Percentiles rank a stretch among this genome's conserved stretches.
Conservation (phyloP, 163 green algal species). For the Chlorella variabilis region DNA sequence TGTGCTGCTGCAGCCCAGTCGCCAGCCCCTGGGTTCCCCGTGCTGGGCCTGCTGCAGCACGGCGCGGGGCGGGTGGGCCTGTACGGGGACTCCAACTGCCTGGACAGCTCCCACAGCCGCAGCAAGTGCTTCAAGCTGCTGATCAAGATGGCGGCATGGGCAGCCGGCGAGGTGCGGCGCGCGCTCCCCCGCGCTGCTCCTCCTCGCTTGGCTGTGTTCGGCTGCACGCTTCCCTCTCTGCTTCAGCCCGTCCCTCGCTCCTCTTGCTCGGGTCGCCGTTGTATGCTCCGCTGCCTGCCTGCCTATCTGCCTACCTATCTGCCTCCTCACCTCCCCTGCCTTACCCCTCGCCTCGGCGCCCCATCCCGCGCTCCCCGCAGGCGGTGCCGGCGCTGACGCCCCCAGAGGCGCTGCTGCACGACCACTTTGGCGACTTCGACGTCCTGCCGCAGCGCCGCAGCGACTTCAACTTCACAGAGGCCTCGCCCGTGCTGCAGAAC, state of each 20-base stretch:
- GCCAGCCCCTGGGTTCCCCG: background rate
- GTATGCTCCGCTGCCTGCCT: background rate
- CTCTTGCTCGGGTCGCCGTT: too few relatives aligned
- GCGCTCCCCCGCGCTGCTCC: background rate
- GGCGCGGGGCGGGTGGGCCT: slow-evolving; percentile 64
- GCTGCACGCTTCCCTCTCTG: too few relatives aligned
- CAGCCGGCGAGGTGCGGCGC: slow-evolving; percentile 2
- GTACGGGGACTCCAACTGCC: slow-evolving; percentile 84
- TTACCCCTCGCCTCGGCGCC: too few relatives aligned
- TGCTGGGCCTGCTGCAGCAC: slow-evolving; percentile 55
- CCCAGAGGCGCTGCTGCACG: background rate
- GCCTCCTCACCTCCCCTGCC: too few relatives aligned
- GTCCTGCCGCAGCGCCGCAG: slow-evolving; percentile 45
- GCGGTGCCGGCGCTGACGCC: slow-evolving; percentile 10
- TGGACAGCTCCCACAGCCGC: slow-evolving; percentile 78
- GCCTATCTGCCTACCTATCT: too few relatives aligned
- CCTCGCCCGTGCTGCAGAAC: slow-evolving; percentile 53
- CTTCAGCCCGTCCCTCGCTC: too few relatives aligned
- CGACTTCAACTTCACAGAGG: slow-evolving; percentile 56
- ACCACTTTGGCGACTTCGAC: slow-evolving; percentile 10
- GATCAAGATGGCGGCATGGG: slow-evolving; percentile 47
- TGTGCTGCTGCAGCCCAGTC: slow-evolving; percentile 9
- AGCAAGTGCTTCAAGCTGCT: slow-evolving; percentile 46
- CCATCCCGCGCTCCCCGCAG: too few relatives aligned
- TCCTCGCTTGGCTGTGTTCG: too few relatives aligned